phyloP scores from a whole-genome alignment of 2,329 filamentous ascomycete genomes.

The Fusarium chuoi region DNA sequence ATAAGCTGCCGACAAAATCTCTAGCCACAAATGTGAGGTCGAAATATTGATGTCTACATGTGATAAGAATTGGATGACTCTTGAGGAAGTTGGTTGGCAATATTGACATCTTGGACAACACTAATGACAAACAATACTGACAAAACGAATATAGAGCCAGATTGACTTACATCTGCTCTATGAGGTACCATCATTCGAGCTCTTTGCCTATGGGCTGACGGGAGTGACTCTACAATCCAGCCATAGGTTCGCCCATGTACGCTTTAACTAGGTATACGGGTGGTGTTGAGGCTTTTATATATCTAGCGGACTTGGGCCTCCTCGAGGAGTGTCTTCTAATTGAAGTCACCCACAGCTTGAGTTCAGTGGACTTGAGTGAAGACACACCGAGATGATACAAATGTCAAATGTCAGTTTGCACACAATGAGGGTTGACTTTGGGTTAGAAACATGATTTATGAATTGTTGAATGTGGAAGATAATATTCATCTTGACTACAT shows the following conservation, averaged over 20 bases:
- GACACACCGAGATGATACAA: not conserved
- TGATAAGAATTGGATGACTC: not conserved
- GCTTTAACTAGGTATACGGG: not conserved
- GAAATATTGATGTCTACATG: not conserved
- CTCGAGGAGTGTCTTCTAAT: fast-evolving
- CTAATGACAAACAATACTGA: not conserved
- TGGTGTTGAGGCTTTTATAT: not conserved
- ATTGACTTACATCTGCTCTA: too few relatives aligned
- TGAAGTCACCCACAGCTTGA: too few relatives aligned
- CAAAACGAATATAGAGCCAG: not conserved
- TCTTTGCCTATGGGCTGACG: too few relatives aligned
- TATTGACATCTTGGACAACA: not conserved
- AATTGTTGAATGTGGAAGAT: slow-evolving; percentile 5
- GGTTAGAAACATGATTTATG: not conserved
- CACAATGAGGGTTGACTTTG: fast-evolving
- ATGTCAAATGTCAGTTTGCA: not conserved
- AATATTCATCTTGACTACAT: slow-evolving; percentile 23
- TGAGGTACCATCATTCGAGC: not conserved
- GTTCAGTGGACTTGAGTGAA: too few relatives aligned
- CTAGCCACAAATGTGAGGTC: not conserved
- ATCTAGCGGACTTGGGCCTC: not conserved
- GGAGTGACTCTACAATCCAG: not conserved
- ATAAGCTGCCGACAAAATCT: fast-evolving
- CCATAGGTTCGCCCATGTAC: fast-evolving
- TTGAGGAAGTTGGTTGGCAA: not conserved